Conservation (phyloP, 148 eudicot species). For the Silene conica region DNA sequence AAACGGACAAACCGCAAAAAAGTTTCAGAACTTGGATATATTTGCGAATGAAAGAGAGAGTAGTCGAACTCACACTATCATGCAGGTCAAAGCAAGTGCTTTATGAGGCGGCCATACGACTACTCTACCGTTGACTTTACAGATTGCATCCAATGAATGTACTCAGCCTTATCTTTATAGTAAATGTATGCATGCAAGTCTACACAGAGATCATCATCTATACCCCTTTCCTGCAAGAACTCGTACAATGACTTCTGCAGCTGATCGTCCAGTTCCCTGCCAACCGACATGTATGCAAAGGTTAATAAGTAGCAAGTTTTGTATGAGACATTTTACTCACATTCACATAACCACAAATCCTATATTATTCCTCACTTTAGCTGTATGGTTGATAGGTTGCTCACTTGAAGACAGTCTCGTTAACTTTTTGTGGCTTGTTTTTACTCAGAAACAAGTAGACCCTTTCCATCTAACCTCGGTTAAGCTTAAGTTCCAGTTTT, state of each 20-base stretch:
- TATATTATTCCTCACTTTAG: background rate
- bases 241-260: constrained; percentile 71
- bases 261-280: constrained; percentile 87
- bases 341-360: background rate
- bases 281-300: constrained; percentile 12
- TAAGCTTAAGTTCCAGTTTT: background rate
- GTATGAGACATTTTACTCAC: background rate
- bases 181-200: constrained; percentile 60
- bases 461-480: background rate
- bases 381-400: background rate
- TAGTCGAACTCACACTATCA: background rate
- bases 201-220: constrained; percentile 64
- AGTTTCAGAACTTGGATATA: background rate
- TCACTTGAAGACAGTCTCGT: background rate
- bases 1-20: background rate
- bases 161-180: constrained; percentile 65
- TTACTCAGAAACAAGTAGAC: background rate
- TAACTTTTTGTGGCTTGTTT: background rate
- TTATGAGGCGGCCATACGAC: constrained; percentile 13
- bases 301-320: constrained; percentile 3
- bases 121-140: constrained; percentile 54
- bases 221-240: constrained; percentile 75
- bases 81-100: background rate
- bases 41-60: background rate
- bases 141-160: constrained; percentile 67